Conservation (phyloP, 257 asterid species). For the Nicotiana benthamiana region DNA sequence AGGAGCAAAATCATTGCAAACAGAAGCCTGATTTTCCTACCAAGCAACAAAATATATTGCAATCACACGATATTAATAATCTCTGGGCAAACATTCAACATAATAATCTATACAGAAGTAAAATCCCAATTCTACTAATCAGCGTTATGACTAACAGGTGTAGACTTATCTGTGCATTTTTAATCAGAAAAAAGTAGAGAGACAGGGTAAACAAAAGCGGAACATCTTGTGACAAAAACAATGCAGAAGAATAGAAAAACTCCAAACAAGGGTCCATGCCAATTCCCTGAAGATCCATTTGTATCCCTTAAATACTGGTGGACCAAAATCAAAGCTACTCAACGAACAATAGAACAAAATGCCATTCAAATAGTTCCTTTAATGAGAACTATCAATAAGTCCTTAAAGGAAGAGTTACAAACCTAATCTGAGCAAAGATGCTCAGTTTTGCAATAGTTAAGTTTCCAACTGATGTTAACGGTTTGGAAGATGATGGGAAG, state of each 20-base stretch:
- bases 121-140: background rate
- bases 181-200: background rate
- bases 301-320: background rate
- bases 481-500: background rate
- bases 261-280: background rate
- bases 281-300: background rate
- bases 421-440: background rate
- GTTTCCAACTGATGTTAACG: background rate
- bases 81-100: background rate
- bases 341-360: background rate
- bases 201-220: background rate
- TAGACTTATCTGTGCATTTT: background rate
- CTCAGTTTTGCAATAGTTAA: background rate
- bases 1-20: background rate
- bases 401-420: background rate
- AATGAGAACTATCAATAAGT: no score
- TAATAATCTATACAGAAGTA: background rate
- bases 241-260: background rate
- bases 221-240: background rate
- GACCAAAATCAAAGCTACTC: background rate
- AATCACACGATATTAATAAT: background rate
- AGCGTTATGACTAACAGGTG: background rate
- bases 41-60: background rate
- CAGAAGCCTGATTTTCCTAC: background rate
- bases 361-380: background rate